These are phyloP conservation scores for Austropuccinia psidii DNA, from an alignment of 1,284 basidiomycete genomes.

Conservation along the genomic window DNA sequence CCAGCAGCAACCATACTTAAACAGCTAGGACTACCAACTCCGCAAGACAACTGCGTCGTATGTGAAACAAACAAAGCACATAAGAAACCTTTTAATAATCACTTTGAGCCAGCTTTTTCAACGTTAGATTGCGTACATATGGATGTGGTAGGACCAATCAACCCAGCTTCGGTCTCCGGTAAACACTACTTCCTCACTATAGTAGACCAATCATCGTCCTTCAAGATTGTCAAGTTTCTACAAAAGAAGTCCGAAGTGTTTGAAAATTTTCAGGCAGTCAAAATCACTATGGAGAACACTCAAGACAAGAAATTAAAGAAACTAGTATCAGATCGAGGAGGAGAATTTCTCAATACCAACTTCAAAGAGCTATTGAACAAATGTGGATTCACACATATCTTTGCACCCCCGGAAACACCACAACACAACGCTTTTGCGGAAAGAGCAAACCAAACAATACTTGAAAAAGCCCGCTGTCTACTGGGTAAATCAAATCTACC, in stretches of 20 bases:
- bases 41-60: no score
- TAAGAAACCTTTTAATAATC: background rate
- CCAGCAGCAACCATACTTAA: no score
- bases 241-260: background rate
- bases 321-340: conserved; percentile 44
- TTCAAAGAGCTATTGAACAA: conserved; percentile 43
- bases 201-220: conserved; percentile 3
- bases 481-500: conserved; percentile 43
- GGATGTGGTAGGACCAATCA: conserved; percentile 3
- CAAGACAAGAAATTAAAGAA: background rate
- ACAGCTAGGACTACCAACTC: no score
- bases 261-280: no score
- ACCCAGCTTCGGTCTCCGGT: background rate
- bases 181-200: background rate
- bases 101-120: background rate
- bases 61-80: no score
- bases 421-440: conserved; percentile 46
- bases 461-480: conserved; percentile 43
- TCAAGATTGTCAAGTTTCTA: background rate
- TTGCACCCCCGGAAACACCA: conserved; percentile 49
- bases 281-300: no score
- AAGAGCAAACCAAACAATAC: conserved; percentile 44
- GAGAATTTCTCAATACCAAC: conserved; percentile 42
- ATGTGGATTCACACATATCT: conserved; percentile 45
- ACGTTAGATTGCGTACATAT: background rate